A percentile compares a stretch with the other conserved stretches of the same genome.
Evolutionary conservation across 495 filamentous ascomycete species (phyloP).

Genomic region (Neurospora sp.): DNA sequence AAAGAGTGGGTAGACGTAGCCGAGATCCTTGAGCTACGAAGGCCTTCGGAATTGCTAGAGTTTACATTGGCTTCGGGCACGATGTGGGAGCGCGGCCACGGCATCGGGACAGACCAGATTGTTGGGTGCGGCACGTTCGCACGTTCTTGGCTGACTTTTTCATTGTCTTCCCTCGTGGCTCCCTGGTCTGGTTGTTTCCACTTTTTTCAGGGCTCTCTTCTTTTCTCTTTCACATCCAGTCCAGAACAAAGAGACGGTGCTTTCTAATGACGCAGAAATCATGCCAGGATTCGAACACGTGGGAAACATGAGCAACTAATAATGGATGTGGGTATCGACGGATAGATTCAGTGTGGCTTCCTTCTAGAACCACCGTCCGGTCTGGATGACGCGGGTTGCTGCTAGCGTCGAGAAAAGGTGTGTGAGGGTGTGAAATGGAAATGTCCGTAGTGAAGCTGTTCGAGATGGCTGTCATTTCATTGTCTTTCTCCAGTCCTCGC

Average conservation of each 20-base stretch:
- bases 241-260: neutral
- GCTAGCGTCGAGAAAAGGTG: neutral
- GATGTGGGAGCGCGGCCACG: too few species aligned
- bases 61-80: too few species aligned
- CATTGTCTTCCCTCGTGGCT: neutral
- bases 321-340: neutral
- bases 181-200: neutral
- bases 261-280: neutral
- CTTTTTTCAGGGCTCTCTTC: neutral
- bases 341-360: neutral
- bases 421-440: neutral
- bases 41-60: too few species aligned
- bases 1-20: too few species aligned
- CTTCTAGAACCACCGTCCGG: neutral
- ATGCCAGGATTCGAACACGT: neutral
- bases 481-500: neutral
- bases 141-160: neutral
- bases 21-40: too few species aligned
- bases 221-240: neutral
- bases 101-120: too few species aligned
- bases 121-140: neutral
- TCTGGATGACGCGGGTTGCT: neutral
- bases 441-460: neutral
- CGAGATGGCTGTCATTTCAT: neutral
- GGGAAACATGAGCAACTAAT: neutral